Evolutionary conservation across 2,329 filamentous ascomycete species (phyloP).

Genomic region (Trichoderma brevicompactum): DNA sequence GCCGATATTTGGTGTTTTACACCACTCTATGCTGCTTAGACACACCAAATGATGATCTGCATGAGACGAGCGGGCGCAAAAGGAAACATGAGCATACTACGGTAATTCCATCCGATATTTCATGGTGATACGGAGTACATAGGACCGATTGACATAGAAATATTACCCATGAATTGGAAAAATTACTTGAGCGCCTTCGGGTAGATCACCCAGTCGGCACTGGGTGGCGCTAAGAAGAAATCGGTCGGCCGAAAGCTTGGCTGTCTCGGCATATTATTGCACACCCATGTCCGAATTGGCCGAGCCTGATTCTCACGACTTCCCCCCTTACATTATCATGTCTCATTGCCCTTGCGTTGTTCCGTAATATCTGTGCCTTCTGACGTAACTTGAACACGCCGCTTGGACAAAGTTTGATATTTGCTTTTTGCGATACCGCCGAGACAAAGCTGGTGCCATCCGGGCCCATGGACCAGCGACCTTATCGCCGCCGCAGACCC

Average conservation of each 20-base stretch:
- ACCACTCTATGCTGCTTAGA: conserved; percentile 29
- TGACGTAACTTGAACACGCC: neutral
- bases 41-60: neutral
- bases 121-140: neutral
- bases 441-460: neutral
- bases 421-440: conserved; percentile 6
- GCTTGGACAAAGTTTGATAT: neutral
- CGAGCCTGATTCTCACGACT: neutral
- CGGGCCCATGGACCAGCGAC: neutral
- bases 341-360: neutral
- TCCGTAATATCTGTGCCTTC: neutral
- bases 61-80: neutral
- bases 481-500: conserved; percentile 38
- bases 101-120: neutral
- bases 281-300: conserved; percentile 5
- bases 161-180: neutral
- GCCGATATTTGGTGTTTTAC: conserved; percentile 27
- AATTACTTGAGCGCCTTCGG: neutral
- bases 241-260: conserved; percentile 1
- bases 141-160: neutral
- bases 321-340: neutral
- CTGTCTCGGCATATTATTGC: neutral
- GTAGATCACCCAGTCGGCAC: neutral
- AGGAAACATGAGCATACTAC: neutral
- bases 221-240: neutral